Conservation (phyloP, 495 filamentous ascomycete genomes). For the Corynascus novoguineensis region DNA sequence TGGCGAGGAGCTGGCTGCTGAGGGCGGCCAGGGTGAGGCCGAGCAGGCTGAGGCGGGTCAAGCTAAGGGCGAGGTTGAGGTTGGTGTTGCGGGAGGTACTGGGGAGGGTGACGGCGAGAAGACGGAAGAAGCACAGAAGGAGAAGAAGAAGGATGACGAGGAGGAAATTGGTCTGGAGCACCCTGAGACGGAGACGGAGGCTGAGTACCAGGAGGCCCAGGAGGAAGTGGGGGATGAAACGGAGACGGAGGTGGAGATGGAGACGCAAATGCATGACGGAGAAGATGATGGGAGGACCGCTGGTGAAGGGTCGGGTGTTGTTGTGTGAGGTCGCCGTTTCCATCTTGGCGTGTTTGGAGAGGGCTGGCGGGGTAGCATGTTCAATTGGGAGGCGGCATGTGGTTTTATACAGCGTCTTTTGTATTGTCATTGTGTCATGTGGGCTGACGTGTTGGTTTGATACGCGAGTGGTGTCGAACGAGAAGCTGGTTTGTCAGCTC, state of each 20-base stretch:
- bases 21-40: constrained; percentile 13
- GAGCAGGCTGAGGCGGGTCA: not conserved
- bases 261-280: not conserved
- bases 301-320: not conserved
- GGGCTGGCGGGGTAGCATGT: not conserved
- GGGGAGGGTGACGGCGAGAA: not conserved
- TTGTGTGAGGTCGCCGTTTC: not conserved
- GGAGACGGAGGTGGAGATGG: constrained; percentile 1
- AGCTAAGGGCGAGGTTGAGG: constrained; percentile 33
- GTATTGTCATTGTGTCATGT: not conserved
- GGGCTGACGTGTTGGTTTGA: too few relatives aligned
- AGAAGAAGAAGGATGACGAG: not conserved
- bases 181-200: not conserved
- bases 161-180: not conserved
- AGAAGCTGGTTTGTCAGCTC: too few relatives aligned
- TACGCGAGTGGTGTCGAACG: too few relatives aligned
- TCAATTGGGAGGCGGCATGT: not conserved
- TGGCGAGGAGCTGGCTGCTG: constrained; percentile 21
- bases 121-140: not conserved
- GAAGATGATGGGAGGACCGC: not conserved
- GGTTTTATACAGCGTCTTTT: not conserved
- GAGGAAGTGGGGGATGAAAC: constrained; percentile 5
- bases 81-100: not conserved
- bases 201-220: constrained; percentile 9
- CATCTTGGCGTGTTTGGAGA: not conserved